Conservation (phyloP, 805 yeast species). For the Kodamaea nitidulidarum region DNA sequence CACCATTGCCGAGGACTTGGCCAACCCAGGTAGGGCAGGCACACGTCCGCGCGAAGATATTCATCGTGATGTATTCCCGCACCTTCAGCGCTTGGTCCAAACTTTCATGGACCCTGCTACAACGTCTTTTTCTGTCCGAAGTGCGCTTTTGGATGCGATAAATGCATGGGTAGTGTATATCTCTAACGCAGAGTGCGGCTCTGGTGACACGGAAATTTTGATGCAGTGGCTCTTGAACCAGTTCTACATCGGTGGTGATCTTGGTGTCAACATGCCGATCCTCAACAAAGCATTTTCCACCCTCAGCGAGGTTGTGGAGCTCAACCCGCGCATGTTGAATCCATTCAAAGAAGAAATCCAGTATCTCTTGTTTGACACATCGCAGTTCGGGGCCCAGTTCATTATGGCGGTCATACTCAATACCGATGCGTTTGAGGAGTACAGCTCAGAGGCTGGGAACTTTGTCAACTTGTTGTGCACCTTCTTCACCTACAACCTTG, state of each 20-base stretch:
- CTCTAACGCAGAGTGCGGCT: slow-evolving; percentile 28
- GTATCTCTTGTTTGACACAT: slow-evolving; percentile 35
- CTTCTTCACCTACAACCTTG: slow-evolving; percentile 44
- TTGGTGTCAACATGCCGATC: slow-evolving; percentile 11
- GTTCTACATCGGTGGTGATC: not conserved
- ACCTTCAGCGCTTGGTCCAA: not conserved
- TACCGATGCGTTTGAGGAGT: slow-evolving; percentile 26
- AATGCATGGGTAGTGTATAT: slow-evolving; percentile 37
- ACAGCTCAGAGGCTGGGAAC: slow-evolving; percentile 32
- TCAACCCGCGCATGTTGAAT: slow-evolving; percentile 39
- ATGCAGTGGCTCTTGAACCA: slow-evolving; percentile 12
- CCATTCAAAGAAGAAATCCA: slow-evolving; percentile 26
- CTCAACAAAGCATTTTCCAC: slow-evolving; percentile 24
- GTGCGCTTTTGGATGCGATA: slow-evolving; percentile 23
- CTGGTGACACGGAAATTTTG: slow-evolving; percentile 22
- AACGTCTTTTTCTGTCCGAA: not conserved
- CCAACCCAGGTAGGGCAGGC: slow-evolving; percentile 26
- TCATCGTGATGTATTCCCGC: slow-evolving; percentile 35
- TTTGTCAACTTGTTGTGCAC: slow-evolving; percentile 45
- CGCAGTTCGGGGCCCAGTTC: slow-evolving; percentile 43
- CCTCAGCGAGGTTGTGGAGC: slow-evolving; percentile 44
- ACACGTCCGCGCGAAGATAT: slow-evolving; percentile 17
- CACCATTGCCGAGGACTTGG: slow-evolving; percentile 50
- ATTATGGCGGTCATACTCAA: slow-evolving; percentile 29
- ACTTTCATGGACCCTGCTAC: slow-evolving; percentile 9